Evolutionary conservation across 1,139 yeast species (phyloP).

Genomic region (Arxiozyma heterogenica): DNA sequence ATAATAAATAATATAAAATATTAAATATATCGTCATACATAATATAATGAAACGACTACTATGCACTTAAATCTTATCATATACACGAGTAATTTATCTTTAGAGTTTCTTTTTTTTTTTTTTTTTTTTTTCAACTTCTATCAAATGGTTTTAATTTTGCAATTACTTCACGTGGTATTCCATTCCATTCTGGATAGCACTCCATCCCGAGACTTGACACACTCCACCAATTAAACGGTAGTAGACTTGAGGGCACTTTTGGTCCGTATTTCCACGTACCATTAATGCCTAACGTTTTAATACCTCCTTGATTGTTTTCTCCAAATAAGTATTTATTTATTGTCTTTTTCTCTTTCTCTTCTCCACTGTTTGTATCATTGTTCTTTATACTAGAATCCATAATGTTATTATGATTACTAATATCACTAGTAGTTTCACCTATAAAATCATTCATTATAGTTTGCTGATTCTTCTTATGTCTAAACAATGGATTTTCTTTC

Average conservation of each 20-base stretch:
- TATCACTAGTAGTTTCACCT: not conserved
- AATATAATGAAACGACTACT: no score
- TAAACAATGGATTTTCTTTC: conserved; percentile 26
- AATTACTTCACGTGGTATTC: conserved; percentile 21
- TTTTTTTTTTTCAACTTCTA: conserved; percentile 1
- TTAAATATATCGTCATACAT: no score
- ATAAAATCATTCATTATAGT: not conserved
- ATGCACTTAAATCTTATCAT: no score
- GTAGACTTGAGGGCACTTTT: conserved; percentile 15
- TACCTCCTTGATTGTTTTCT: conserved; percentile 17
- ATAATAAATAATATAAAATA: no score
- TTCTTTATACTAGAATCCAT: not conserved
- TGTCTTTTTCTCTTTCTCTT: conserved; percentile 1
- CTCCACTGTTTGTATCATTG: not conserved
- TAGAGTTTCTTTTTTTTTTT: no score
- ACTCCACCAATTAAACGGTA: conserved; percentile 25
- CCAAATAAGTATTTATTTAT: conserved; percentile 8
- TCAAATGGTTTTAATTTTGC: conserved; percentile 24
- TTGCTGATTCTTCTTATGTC: conserved; percentile 8
- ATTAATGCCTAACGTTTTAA: conserved; percentile 25
- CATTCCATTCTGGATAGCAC: conserved; percentile 26
- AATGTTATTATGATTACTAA: not conserved
- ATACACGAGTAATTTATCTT: no score
- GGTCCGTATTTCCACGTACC: conserved; percentile 27
- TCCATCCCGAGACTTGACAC: conserved; percentile 27